phyloP scores from a whole-genome alignment of 1,284 basidiomycete species.

The Pseudozyma thailandica region DNA sequence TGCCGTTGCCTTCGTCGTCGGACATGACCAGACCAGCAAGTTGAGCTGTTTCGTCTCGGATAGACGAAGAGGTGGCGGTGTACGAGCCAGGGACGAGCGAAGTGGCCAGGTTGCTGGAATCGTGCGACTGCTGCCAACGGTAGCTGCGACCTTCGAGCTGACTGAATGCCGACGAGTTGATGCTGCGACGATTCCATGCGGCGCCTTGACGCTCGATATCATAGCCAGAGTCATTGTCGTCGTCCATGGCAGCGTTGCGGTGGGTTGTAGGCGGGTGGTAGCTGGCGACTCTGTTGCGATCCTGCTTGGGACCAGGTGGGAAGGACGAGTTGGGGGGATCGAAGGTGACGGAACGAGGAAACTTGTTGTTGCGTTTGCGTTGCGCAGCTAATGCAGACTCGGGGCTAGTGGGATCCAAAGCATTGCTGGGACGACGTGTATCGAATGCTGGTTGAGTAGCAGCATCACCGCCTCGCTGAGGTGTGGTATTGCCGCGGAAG shows the following conservation, averaged over 20 bases:
- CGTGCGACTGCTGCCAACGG: conserved; percentile 43
- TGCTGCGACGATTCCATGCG: conserved; percentile 25
- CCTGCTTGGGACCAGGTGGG: conserved; percentile 37
- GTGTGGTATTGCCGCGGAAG: conserved; percentile 15
- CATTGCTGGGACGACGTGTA: conserved; percentile 41
- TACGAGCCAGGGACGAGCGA: conserved; percentile 53
- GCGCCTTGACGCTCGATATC: conserved; percentile 43
- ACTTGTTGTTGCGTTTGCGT: conserved; percentile 30
- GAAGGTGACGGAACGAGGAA: conserved; percentile 45
- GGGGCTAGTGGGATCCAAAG: conserved; percentile 25
- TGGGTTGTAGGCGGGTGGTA: conserved; percentile 29
- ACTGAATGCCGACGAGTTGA: conserved; percentile 55
- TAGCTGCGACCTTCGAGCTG: conserved; percentile 63
- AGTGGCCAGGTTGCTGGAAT: conserved; percentile 17
- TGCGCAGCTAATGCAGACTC: conserved; percentile 6
- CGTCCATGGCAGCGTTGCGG: conserved; percentile 16
- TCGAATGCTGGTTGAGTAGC: conserved; percentile 19
- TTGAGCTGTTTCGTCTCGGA: conserved; percentile 63
- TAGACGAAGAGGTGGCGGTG: conserved; percentile 60
- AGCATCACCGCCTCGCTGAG: neutral
- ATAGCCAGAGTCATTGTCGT: conserved; percentile 30
- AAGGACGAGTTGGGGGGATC: conserved; percentile 44
- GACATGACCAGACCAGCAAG: conserved; percentile 61
- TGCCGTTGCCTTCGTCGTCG: conserved; percentile 47
- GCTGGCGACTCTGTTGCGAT: conserved; percentile 19